Evolutionary conservation across 176 grass and related monocot genomes (phyloP), one percentile per base, ranked within the genome.

Genomic region (Eleusine indica): DNA sequence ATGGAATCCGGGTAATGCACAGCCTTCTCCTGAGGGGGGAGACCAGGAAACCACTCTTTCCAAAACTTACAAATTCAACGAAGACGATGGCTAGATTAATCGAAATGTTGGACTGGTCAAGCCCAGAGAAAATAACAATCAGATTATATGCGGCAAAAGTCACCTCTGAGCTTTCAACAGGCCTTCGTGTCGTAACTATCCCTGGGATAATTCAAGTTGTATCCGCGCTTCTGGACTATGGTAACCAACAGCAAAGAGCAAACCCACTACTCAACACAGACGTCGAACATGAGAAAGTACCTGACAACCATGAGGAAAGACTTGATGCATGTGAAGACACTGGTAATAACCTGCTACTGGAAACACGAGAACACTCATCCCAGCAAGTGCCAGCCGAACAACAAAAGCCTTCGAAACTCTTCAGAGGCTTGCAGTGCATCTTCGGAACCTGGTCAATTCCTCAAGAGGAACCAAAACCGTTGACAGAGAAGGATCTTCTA

Each of bases 141-240:
- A 81, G 85, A 75, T 68, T 60, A 0, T 48, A 29, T 60, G 77
- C 85, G 0, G 39, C 62, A 0, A 87, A 48, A 19, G 71, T 75
- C 2, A 13, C 1, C 0, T 38, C 2, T 0, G 71, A 87, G 38
- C 7, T 81, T 25, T 61, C 78, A 8, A 67, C 17, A 10, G 19
- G 19, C 25, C 62, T 81, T 28, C 62, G 9, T 9, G 7, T 75
- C 0, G 0, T 48, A 6, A 1, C 1, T 18, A 4, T 74, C 13
- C 85, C 77, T 47, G 39, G 77, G 9, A 35, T 39, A 47, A 19
- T 75, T 39, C 70, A 86, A 40, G 4, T 14, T 4, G 56, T 75
- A 48, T 56, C 70, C 21, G 9, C 51, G 35, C 78, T 87, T 49
- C 5, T 87, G 39, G 71, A 74, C 4, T 3, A 0, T 38, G 48